A percentile compares a stretch with the other conserved stretches of the same genome.
phyloP scores from a whole-genome alignment of 2,329 filamentous ascomycete species.

The Aspergillus flavus region DNA sequence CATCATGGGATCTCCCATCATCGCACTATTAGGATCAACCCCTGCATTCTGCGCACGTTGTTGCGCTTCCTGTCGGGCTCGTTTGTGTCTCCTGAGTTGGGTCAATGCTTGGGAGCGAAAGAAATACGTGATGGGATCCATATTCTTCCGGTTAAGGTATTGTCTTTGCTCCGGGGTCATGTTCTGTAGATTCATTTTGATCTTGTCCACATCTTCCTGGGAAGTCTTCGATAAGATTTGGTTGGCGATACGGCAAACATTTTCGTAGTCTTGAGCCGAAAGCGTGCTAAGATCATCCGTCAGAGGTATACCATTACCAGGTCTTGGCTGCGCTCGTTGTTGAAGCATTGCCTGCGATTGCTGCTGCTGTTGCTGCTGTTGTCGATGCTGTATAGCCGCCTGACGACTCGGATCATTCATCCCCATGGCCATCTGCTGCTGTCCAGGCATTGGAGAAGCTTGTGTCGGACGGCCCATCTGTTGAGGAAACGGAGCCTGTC shows the following conservation, averaged over 20 bases:
- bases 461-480: conserved; percentile 56
- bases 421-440: conserved; percentile 40
- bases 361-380: conserved; percentile 34
- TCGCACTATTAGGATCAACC: conserved; percentile 32
- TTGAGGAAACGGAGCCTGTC: conserved; percentile 50
- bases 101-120: conserved; percentile 53
- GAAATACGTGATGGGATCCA: conserved; percentile 55
- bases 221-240: conserved; percentile 50
- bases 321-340: conserved; percentile 37
- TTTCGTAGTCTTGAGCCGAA: conserved; percentile 44
- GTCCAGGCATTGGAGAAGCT: conserved; percentile 49
- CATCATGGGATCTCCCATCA: conserved; percentile 43
- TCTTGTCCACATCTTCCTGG: conserved; percentile 50
- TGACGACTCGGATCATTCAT: conserved; percentile 38
- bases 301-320: conserved; percentile 28
- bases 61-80: conserved; percentile 34
- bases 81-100: conserved; percentile 42
- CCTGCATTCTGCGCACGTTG: conserved; percentile 33
- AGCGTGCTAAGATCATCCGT: conserved; percentile 40
- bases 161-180: conserved; percentile 53
- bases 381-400: conserved; percentile 38
- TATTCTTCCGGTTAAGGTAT: conserved; percentile 46
- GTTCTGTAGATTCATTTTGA: conserved; percentile 49
- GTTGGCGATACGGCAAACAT: conserved; percentile 50
- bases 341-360: conserved; percentile 27